These are phyloP conservation scores for Ensete ventricosum DNA, from an alignment of 176 grass and related monocot genomes.

Conservation along the genomic window DNA sequence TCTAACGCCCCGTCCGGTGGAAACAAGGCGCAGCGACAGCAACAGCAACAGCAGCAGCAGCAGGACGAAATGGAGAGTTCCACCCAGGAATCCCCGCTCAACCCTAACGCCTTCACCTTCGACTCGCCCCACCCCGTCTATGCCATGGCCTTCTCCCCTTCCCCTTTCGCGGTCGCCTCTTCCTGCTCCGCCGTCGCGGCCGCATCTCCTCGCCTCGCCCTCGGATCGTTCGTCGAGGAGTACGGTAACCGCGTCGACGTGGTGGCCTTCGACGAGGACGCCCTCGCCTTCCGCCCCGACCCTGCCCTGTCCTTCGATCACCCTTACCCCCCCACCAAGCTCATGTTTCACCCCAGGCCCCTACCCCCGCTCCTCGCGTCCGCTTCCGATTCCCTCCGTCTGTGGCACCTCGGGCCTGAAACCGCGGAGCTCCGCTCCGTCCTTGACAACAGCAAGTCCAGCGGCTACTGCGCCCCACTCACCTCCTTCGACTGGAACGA, in stretches of 20 bases:
- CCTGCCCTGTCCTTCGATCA: conserved; percentile 82
- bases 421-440: conserved; percentile 60
- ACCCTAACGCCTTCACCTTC: conserved; percentile 70
- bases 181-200: conserved; percentile 26
- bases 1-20: no score
- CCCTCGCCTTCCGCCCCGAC: conserved; percentile 55
- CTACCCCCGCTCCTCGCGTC: conserved; percentile 56
- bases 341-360: conserved; percentile 66
- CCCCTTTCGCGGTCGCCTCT: conserved; percentile 23
- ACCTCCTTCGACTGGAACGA: conserved; percentile 99
- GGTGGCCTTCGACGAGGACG: conserved; percentile 57
- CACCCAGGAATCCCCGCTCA: conserved; percentile 28
- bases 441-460: conserved; percentile 71
- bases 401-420: conserved; percentile 49
- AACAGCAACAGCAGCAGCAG: background rate
- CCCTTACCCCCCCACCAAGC: conserved; percentile 86
- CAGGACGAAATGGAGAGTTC: conserved; percentile 4
- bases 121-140: conserved; percentile 82
- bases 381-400: conserved; percentile 67
- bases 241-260: conserved; percentile 70
- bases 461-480: conserved; percentile 79
- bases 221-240: conserved; percentile 82
- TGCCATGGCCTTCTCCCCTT: conserved; percentile 72
- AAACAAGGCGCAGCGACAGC: background rate
- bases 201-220: conserved; percentile 44